Evolutionary conservation across 805 yeast species (phyloP), one percentile per base, ranked within the genome.

Genomic region (Blastobotrys parvus): DNA sequence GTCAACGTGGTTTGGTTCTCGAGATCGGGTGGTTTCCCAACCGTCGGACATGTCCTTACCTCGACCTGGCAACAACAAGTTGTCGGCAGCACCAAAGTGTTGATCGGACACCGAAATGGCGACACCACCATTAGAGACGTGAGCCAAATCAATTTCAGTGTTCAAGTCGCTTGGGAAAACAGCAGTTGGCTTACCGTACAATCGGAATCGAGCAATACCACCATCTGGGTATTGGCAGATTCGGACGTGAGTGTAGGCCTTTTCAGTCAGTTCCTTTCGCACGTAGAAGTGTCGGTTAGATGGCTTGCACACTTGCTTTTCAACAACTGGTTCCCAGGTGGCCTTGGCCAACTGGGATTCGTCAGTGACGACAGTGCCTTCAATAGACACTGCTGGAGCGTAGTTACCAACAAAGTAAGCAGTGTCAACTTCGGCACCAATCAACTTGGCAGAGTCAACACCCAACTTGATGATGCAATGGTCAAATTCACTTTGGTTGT

Each of bases 41-140:
- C 98, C 98, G 59, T 92, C 97, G 40, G 92, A 78, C 97, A 90
- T 90, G 63, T 90, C 96, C 55, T 73, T 76, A 41, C 98, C 98
- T 47, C 97, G 77, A 13, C 97, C 97, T 2, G 97, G 97, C 43
- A 90, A 69, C 45, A 90, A 67, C 48, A 90, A 68, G 66, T 90
- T 90, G 61, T 85, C 94, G 31, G 89, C 94, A 36, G 90, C 75
- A 31, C 96, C 94, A 58, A 90, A 90, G 65, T 89, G 97, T 67
- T 90, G 95, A 66, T 92, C 96, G 1, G 94, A 82, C 54, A 75
- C 78, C 10, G 77, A 69, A 33, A 86, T 77, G 20, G 90, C 90
- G 29, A 87, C 89, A 50, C 95, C 97, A 47, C 98, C 98, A 58
- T 80, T 78, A 41, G 78, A 65, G 5, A 86, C 94, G 42, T 79